Evolutionary conservation across 805 yeast genomes (phyloP).

Genomic region (Yarrowia bubula): DNA sequence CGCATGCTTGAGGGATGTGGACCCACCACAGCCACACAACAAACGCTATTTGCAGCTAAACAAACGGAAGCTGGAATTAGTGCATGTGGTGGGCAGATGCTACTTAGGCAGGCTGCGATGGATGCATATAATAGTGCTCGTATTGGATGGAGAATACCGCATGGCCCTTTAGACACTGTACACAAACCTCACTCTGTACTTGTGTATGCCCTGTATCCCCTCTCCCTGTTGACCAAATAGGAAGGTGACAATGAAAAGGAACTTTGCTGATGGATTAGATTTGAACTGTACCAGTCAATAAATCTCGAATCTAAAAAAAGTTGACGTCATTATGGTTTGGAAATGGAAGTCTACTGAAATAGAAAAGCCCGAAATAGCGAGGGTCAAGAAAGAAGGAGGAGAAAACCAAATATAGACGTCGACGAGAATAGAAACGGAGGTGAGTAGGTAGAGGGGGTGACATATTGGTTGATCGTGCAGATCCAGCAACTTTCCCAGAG

Average conservation of each 20-base stretch:
- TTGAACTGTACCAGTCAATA: not conserved
- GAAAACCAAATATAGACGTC: conserved; percentile 6
- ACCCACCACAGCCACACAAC: conserved; percentile 10
- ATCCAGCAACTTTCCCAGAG: not conserved
- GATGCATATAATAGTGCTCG: not conserved
- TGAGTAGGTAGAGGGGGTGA: not conserved
- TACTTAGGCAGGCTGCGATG: not conserved
- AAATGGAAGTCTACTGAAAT: not conserved
- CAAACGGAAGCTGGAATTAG: not conserved
- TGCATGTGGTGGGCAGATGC: not conserved
- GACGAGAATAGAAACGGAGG: conserved; percentile 20
- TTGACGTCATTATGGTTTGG: conserved; percentile 12
- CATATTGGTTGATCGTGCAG: not conserved
- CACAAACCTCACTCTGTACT: too few relatives aligned
- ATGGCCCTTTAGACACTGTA: too few relatives aligned
- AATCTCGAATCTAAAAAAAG: not conserved
- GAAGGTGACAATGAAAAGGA: conserved; percentile 8
- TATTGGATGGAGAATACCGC: too few relatives aligned
- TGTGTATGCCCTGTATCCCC: not conserved
- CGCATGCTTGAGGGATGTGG: not conserved
- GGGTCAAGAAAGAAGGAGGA: not conserved
- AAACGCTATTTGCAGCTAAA: not conserved
- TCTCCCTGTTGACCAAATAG: conserved; percentile 3
- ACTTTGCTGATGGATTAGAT: conserved; percentile 11
- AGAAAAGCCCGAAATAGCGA: not conserved